Evolutionary conservation across 352 stramenopile genomes (phyloP), one percentile per base, ranked within the genome.

Genomic region (Phytopythium boreale): DNA sequence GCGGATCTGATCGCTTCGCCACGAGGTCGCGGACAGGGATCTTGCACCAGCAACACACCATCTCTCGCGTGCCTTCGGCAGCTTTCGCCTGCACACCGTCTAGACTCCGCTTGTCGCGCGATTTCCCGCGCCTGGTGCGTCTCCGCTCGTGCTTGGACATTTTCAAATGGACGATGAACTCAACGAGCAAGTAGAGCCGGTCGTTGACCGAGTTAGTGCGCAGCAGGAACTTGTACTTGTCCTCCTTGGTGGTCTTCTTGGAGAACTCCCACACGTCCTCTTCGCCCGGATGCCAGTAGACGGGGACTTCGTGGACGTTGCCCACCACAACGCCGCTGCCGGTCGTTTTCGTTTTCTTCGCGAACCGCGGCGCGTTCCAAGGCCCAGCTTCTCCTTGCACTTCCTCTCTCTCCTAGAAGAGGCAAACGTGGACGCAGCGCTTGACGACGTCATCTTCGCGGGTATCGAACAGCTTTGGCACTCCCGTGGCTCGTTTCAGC

Each of bases 241-340:
- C 70, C 49, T 86, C 66, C 59, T 91, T 92, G 1, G 85, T 93
- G 8, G 85, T 67, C 41, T 86, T 86, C 49, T 80, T 82, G 2
- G 85, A 93, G 57, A 93, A 92, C 57, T 92, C 76, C 85, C 85
- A 93, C 22, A 93, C 75, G 34, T 92, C 85, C 69, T 94, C 85
- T 75, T 91, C 80, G 1, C 74, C 61, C 34, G 76, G 66, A 43
- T 79, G 84, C 83, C 85, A 94, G 46, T 81, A 76, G 14, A 94
- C 83, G 17, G 85, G 80, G 20, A 94, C 84, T 55, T 92, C 81
- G 44, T 89, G 85, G 24, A 94, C 77, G 55, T 94, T 94, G 1
- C 85, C 85, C 8, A 94, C 66, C 14, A 90, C 79, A 26, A 62
- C 62, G 12, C 82, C 82, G 19, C 68, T 72, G 8, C 70, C 59